Evolutionary conservation across 2,329 filamentous ascomycete species (phyloP).

Genomic region (Dactylellina parvicollis): DNA sequence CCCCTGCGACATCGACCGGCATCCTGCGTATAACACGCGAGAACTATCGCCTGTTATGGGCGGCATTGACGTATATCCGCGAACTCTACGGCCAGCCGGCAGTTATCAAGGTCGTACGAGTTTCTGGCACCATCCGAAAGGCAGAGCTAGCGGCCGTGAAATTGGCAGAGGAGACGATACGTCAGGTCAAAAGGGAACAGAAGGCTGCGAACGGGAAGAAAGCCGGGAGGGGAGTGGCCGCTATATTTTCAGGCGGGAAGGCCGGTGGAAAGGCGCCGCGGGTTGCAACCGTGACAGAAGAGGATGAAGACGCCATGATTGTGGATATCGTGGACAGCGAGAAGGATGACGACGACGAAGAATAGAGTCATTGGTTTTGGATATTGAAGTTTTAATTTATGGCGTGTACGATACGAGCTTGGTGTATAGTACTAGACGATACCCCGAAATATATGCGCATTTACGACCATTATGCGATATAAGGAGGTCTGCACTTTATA

Average conservation of each 20-base stretch:
- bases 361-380: not conserved
- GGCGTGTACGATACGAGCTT: constrained; percentile 11
- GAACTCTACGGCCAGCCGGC: constrained; percentile 73
- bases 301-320: constrained; percentile 24
- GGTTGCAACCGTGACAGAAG: constrained; percentile 4
- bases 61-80: constrained; percentile 82
- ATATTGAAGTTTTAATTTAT: not conserved
- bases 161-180: constrained; percentile 53
- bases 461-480: no score
- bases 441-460: constrained; percentile 6
- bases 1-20: constrained; percentile 88
- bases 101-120: constrained; percentile 83
- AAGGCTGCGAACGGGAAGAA: not conserved
- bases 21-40: constrained; percentile 85
- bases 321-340: constrained; percentile 42
- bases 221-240: constrained; percentile 18
- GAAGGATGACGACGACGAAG: constrained; percentile 35
- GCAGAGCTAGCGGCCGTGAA: constrained; percentile 85
- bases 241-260: constrained; percentile 20
- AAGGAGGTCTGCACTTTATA: no score
- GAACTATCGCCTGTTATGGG: constrained; percentile 89
- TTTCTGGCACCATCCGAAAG: constrained; percentile 92
- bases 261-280: not conserved
- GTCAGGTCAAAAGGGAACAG: constrained; percentile 30
- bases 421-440: constrained; percentile 37